phyloP scores from a whole-genome alignment of 2,329 filamentous ascomycete species.

The Thielaviopsis populi region DNA sequence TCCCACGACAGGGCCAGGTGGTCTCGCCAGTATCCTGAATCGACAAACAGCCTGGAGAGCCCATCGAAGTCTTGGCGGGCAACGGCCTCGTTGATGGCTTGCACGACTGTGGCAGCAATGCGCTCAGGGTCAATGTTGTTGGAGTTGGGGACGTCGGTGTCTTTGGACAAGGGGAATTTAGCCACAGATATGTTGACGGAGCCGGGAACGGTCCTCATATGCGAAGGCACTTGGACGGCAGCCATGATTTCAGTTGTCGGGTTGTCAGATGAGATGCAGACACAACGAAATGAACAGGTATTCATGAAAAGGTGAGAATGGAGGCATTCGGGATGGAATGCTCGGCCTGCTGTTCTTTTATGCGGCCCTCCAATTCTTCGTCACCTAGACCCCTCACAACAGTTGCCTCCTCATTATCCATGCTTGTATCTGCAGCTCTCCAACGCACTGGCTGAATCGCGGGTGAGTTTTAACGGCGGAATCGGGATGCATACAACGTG shows the following conservation, averaged over 20 bases:
- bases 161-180: slow-evolving; percentile 22
- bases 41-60: slow-evolving; percentile 27
- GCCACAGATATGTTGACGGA: slow-evolving; percentile 38
- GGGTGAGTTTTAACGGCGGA: too few species aligned
- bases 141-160: neutral
- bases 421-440: too few species aligned
- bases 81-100: slow-evolving; percentile 29
- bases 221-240: slow-evolving; percentile 19
- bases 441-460: too few species aligned
- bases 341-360: neutral
- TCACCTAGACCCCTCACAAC: neutral
- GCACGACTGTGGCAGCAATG: slow-evolving; percentile 27
- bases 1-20: slow-evolving; percentile 43
- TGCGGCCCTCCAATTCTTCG: neutral
- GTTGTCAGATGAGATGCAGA: too few species aligned
- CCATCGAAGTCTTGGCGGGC: slow-evolving; percentile 23
- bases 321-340: neutral
- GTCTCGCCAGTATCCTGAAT: slow-evolving; percentile 42
- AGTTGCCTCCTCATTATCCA: too few species aligned
- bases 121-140: slow-evolving; percentile 23
- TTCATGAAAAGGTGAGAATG: neutral
- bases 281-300: neutral
- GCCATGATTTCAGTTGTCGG: slow-evolving; percentile 3
- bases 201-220: slow-evolving; percentile 28
- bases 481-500: too few species aligned